Evolutionary conservation across 208 protist genomes (phyloP).

Genomic region (Wallacemonas sp.): DNA sequence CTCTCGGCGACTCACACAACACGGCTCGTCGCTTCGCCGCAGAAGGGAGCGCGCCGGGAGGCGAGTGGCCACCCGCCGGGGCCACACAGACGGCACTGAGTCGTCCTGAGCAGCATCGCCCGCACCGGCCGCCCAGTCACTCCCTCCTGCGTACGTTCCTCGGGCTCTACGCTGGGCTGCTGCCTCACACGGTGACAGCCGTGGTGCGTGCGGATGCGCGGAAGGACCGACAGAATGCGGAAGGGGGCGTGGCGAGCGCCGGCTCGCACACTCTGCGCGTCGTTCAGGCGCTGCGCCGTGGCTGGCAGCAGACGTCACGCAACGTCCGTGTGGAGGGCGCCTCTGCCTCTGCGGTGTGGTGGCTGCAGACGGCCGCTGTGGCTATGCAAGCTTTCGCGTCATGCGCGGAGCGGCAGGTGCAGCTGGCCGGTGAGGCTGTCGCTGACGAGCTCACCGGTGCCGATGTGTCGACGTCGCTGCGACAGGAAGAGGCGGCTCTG

Average conservation of each 20-base stretch:
- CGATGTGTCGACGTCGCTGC: not conserved
- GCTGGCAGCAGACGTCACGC: constrained; percentile 25
- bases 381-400: not conserved
- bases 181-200: not conserved
- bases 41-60: no score
- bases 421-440: not conserved
- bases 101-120: not conserved
- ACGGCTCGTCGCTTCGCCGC: not conserved
- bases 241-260: not conserved
- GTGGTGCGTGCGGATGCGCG: not conserved
- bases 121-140: not conserved
- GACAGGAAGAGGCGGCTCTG: not conserved
- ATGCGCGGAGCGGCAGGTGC: not conserved
- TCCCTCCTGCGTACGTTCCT: constrained; percentile 7
- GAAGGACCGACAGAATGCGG: not conserved
- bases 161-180: constrained; percentile 1
- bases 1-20: not conserved
- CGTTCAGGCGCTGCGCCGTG: constrained; percentile 23
- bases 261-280: constrained; percentile 14
- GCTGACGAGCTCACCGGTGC: not conserved
- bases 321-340: constrained; percentile 31
- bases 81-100: not conserved
- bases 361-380: constrained; percentile 15
- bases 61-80: not conserved
- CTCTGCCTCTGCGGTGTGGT: constrained; percentile 26